Percentiles rank a stretch among this genome's conserved stretches.
Conservation (phyloP, 2,329 filamentous ascomycete genomes). For the Fusarium sp. region DNA sequence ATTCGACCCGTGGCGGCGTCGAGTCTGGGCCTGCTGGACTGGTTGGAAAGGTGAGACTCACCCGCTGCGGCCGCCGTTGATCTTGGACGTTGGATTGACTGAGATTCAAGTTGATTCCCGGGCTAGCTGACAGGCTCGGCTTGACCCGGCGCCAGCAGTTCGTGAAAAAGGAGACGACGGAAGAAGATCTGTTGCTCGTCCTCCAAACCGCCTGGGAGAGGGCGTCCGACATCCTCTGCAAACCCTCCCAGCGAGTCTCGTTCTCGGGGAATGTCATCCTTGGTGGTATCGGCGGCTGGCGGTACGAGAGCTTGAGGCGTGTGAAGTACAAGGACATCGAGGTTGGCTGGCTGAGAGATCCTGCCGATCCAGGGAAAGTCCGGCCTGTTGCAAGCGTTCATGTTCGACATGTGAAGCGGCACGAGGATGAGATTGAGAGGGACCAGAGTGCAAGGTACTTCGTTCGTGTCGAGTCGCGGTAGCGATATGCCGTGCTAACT, state of each 20-base stretch:
- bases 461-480: not conserved
- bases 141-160: not conserved
- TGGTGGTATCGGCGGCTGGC: not conserved
- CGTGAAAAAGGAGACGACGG: not conserved
- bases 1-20: not conserved
- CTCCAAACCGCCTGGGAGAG: not conserved
- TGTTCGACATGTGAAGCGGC: not conserved
- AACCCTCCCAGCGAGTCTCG: not conserved
- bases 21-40: not conserved
- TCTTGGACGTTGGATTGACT: not conserved
- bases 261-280: not conserved
- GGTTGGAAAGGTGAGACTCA: not conserved
- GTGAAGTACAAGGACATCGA: not conserved
- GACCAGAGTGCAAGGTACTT: not conserved
- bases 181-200: not conserved
- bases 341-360: not conserved
- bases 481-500: not conserved
- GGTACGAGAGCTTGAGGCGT: not conserved
- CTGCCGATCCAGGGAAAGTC: not conserved
- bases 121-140: not conserved
- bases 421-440: not conserved
- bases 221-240: not conserved
- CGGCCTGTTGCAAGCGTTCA: not conserved
- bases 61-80: not conserved
- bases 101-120: not conserved